phyloP scores from a whole-genome alignment of 148 eudicot species.

The Agrostemma githago region DNA sequence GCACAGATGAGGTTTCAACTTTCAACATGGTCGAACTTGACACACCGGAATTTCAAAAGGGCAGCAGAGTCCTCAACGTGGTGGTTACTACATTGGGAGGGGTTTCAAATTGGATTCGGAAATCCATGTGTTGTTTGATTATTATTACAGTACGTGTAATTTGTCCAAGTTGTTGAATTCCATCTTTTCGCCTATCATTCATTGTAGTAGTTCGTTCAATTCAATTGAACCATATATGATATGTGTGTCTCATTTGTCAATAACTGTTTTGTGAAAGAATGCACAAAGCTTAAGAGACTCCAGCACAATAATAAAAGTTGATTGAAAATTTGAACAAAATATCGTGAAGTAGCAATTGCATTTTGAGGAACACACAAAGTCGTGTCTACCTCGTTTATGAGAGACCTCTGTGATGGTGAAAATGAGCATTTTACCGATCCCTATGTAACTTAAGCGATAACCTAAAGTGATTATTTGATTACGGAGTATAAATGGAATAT shows the following conservation, averaged over 20 bases:
- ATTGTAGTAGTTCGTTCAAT: slow-evolving; percentile 8
- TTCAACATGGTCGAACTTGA: neutral
- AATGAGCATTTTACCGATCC: too few species aligned
- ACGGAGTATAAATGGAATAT: too few species aligned
- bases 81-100: neutral
- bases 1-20: slow-evolving; percentile 18
- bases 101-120: slow-evolving; percentile 1
- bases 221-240: neutral
- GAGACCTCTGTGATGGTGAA: too few species aligned
- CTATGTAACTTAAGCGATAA: too few species aligned
- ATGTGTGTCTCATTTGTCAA: neutral
- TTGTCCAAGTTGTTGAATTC: neutral
- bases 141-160: neutral
- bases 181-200: neutral
- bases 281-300: neutral
- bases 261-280: neutral
- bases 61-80: neutral
- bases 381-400: too few species aligned
- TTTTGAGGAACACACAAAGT: too few species aligned
- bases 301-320: too few species aligned
- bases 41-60: slow-evolving; percentile 13
- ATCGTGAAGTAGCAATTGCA: too few species aligned
- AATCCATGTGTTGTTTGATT: slow-evolving; percentile 3
- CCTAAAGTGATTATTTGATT: too few species aligned
- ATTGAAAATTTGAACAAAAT: neutral